Conservation (phyloP, 768 basidiomycete species). For the Xerocomellus amylosporus region DNA sequence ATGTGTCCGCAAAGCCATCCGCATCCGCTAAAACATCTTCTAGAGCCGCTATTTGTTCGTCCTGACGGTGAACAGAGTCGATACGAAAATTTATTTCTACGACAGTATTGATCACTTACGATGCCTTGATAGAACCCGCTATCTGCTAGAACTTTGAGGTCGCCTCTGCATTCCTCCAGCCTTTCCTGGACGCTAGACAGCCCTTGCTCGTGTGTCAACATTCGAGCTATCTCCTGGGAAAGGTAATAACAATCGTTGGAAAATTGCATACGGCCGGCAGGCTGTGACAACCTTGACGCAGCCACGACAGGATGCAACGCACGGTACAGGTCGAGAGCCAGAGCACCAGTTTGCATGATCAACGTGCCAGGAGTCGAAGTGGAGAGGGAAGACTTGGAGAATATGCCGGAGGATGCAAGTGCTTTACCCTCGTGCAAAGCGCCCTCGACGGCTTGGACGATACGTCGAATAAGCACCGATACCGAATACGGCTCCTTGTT, state of each 20-base stretch:
- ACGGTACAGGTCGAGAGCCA: slow-evolving; percentile 74
- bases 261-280: slow-evolving; percentile 65
- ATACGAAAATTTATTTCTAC: background rate
- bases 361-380: slow-evolving; percentile 46
- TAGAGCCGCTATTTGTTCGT: slow-evolving; percentile 25
- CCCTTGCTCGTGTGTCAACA: slow-evolving; percentile 29
- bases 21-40: slow-evolving; percentile 49
- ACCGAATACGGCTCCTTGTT: slow-evolving; percentile 56
- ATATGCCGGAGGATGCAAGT: slow-evolving; percentile 55
- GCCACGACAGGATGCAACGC: slow-evolving; percentile 73
- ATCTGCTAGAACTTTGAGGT: slow-evolving; percentile 55
- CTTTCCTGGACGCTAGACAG: slow-evolving; percentile 39
- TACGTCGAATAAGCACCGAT: slow-evolving; percentile 51
- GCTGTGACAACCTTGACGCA: slow-evolving; percentile 43
- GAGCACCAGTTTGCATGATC: slow-evolving; percentile 58
- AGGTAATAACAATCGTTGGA: slow-evolving; percentile 82
- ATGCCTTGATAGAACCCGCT: slow-evolving; percentile 71
- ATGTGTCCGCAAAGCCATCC: slow-evolving; percentile 65
- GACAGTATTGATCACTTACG: slow-evolving; percentile 40
- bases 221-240: slow-evolving; percentile 41
- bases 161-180: slow-evolving; percentile 48
- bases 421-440: slow-evolving; percentile 66
- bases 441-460: slow-evolving; percentile 57
- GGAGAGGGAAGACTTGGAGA: slow-evolving; percentile 36
- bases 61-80: slow-evolving; percentile 10